Evolutionary conservation across 108 stramenopile species (phyloP).

Genomic region (Nannochloropsis oceanica): DNA sequence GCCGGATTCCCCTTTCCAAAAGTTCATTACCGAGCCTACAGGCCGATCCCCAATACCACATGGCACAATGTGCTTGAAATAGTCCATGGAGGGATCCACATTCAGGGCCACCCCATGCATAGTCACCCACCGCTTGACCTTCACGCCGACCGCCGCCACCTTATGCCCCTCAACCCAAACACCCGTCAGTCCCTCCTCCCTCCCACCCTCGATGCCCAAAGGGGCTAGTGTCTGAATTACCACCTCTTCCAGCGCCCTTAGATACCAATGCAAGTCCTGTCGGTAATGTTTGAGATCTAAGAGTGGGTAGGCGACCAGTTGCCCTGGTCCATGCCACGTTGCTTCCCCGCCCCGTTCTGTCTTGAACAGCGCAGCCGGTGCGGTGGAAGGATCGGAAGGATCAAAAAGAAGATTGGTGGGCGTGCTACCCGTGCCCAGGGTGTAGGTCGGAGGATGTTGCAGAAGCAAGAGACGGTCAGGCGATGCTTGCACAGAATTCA

Average conservation of each 20-base stretch:
- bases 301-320: conserved; percentile 82
- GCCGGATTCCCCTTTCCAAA: background rate
- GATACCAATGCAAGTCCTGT: conserved; percentile 93
- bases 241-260: conserved; percentile 74
- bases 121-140: conserved; percentile 75
- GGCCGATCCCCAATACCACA: conserved; percentile 48
- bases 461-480: conserved; percentile 54
- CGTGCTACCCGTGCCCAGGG: conserved; percentile 75
- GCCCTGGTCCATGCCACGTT: conserved; percentile 95
- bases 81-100: conserved; percentile 53
- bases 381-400: background rate
- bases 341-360: conserved; percentile 93
- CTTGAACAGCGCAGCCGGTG: conserved; percentile 37
- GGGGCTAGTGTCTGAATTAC: conserved; percentile 42
- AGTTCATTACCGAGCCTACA: conserved; percentile 34
- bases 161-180: conserved; percentile 76
- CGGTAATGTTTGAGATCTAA: conserved; percentile 67
- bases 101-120: conserved; percentile 94
- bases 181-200: conserved; percentile 50
- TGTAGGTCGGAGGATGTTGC: conserved; percentile 90
- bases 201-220: conserved; percentile 8
- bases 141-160: conserved; percentile 75
- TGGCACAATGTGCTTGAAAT: conserved; percentile 59
- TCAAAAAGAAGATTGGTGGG: conserved; percentile 26
- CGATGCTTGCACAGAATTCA: background rate